These are phyloP conservation scores for Xylaria multiplex DNA, from an alignment of 2,329 filamentous ascomycete species.

Conservation along the genomic window DNA sequence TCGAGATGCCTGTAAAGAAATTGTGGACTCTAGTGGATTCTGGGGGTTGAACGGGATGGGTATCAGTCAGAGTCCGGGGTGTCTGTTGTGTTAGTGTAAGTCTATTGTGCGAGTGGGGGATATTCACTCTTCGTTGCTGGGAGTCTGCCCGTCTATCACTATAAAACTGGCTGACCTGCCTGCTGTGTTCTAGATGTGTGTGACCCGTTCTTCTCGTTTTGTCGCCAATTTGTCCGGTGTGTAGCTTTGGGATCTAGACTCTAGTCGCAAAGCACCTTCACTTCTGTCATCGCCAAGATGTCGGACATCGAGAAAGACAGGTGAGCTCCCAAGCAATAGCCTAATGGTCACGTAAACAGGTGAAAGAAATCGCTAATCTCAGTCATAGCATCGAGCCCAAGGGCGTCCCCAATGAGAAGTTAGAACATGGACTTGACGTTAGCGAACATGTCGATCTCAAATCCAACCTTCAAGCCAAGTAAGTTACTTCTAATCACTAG, in stretches of 20 bases:
- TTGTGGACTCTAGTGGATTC: conserved; percentile 29
- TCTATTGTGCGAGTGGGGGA: conserved; percentile 12
- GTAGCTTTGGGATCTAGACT: conserved; percentile 7
- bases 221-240: conserved; percentile 16
- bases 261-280: conserved; percentile 10
- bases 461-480: conserved; percentile 57
- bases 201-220: conserved; percentile 3
- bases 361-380: neutral
- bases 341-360: neutral
- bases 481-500: conserved; percentile 35
- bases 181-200: neutral
- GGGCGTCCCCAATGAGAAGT: conserved; percentile 39
- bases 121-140: conserved; percentile 12
- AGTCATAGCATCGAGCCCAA: conserved; percentile 29
- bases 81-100: conserved; percentile 22
- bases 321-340: conserved; percentile 18
- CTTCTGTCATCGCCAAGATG: conserved; percentile 29
- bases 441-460: conserved; percentile 52
- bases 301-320: conserved; percentile 30
- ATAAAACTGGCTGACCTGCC: conserved; percentile 28
- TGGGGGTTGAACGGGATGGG: conserved; percentile 27
- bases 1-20: conserved; percentile 30
- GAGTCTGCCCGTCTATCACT: conserved; percentile 10
- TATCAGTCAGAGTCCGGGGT: conserved; percentile 31
- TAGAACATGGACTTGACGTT: conserved; percentile 44